A percentile compares a stretch with the other conserved stretches of the same genome.
Evolutionary conservation across 129 eudicot genomes (phyloP).

Genomic region (Pseudognaphalium luteoalbum): DNA sequence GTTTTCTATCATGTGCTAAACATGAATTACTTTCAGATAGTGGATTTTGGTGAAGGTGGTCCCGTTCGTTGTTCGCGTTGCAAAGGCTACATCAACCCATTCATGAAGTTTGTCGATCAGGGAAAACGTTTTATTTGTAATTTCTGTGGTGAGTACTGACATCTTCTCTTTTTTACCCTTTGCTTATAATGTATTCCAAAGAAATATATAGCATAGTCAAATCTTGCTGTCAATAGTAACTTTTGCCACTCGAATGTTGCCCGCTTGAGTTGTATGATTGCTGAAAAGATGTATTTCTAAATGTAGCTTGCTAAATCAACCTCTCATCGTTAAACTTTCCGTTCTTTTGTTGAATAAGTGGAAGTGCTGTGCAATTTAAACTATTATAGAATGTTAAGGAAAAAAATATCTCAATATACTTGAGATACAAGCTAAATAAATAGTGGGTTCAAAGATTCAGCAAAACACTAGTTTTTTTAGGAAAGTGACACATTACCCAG

Average conservation of each 20-base stretch:
- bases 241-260: background rate
- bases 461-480: background rate
- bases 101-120: slow-evolving; percentile 90
- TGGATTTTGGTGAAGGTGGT: slow-evolving; percentile 95
- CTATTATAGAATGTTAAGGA: background rate
- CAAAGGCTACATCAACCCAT: slow-evolving; percentile 95
- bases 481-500: background rate
- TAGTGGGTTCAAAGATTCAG: background rate
- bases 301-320: background rate
- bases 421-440: background rate
- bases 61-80: slow-evolving; percentile 98
- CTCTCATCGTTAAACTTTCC: background rate
- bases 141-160: slow-evolving; percentile 74
- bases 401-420: background rate
- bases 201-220: background rate
- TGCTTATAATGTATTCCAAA: slow-evolving; percentile 12
- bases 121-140: slow-evolving; percentile 89
- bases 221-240: background rate
- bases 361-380: background rate
- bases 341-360: background rate
- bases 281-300: background rate
- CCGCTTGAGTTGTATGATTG: background rate
- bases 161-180: slow-evolving; percentile 5
- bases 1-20: slow-evolving; percentile 8
- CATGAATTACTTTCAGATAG: slow-evolving; percentile 48